Percentiles rank a stretch among this genome's conserved stretches.
Conservation (phyloP, 176 grass and related monocot species). For the Zoysia pacifica region DNA sequence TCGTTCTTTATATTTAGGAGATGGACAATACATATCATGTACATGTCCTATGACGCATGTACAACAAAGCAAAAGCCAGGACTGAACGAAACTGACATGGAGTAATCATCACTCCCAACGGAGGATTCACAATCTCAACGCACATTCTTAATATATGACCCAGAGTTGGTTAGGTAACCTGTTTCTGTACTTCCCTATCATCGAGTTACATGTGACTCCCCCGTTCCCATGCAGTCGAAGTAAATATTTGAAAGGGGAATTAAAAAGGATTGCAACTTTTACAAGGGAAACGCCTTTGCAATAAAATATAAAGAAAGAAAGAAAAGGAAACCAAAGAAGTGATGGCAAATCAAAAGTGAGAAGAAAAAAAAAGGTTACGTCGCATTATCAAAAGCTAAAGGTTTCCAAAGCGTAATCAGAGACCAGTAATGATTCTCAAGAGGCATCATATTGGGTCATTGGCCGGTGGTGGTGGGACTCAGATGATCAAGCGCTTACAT, state of each 20-base stretch:
- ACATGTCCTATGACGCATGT: not conserved
- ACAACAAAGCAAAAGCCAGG: not conserved
- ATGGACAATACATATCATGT: no score
- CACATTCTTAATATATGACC: not conserved
- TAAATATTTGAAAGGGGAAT: not conserved
- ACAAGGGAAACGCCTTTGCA: not conserved
- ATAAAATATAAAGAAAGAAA: conserved; percentile 26
- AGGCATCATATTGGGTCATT: not conserved
- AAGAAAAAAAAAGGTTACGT: conserved; percentile 31
- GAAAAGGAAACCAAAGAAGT: conserved; percentile 19
- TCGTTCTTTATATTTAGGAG: no score
- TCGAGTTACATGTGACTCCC: not conserved
- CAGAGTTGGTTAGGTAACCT: conserved; percentile 20
- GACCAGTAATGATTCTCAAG: conserved; percentile 35
- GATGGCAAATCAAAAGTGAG: conserved; percentile 7
- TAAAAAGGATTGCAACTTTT: not conserved
- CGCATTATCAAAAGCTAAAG: conserved; percentile 51
- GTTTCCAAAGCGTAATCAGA: conserved; percentile 40
- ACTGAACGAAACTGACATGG: not conserved
- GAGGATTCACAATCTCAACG: not conserved
- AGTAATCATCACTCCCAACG: not conserved
- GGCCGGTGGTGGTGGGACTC: conserved; percentile 39
- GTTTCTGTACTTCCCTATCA: conserved; percentile 31
- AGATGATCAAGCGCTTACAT: conserved; percentile 38
- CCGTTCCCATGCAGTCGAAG: no score